Base-by-base conservation (phyloP, 179 eudicot species). In the Spinacia oleracea region DNA sequence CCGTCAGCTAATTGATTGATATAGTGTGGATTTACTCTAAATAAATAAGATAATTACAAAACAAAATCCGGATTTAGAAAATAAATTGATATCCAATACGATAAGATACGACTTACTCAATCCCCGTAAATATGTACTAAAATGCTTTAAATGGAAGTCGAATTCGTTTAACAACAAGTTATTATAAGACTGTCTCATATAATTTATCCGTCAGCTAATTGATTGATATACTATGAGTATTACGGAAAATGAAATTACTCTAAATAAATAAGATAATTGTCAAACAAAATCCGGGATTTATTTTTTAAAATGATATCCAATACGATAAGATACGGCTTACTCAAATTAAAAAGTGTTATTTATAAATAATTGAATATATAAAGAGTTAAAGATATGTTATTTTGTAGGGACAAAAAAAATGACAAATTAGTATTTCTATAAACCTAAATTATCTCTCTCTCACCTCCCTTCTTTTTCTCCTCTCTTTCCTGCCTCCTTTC, bases 361-460 rank as follows among this genome's bases (percentile, higher is more conserved):
- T 14, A 0, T 1, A 6, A 15, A 48, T 12, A 48, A 8, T 3
- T 1, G 6, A 8, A 12, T 31, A 64, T 35, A 65, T 65, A 65
- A 32, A 65, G 21, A 65, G 18, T 43, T 70, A 25, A 48, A n/a
- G 1, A 70, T 23, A 67, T 67, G 25, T 67, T 4, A 8, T 8
- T 8, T 38, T 38, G 72, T 67, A 23, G 73, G 73, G 56, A 45
- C 55, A n/a, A n/a, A n/a, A n/a, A n/a, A n/a, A n/a, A n/a, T n/a
- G n/a, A n/a, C n/a, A 70, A 4, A 43, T 43, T 11, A 70, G 31
- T 23, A 60, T 9, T 16, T 21, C n/a, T 18, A 43, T 70, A 45
- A 70, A 70, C 59, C 74, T 70, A 70, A 70, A 27, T 71, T 7
- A 12, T 16, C 11, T 71, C 40, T 29, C n/a, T 71, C 42, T 6